Base-by-base conservation (phyloP, 2,329 filamentous ascomycete genomes). In the Xylaria sp. region DNA sequence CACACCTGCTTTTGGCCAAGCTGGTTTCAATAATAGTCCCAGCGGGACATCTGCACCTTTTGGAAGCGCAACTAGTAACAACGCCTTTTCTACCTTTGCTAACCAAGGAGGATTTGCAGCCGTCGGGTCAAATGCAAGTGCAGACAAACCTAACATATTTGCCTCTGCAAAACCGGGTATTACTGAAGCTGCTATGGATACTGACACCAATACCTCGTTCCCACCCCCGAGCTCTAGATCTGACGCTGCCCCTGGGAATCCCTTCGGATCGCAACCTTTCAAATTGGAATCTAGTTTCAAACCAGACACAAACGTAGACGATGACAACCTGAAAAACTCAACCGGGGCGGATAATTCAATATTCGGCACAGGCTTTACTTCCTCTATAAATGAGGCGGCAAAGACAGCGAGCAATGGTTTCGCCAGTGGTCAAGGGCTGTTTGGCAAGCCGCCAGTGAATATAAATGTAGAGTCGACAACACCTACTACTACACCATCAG, bases 251-350 rank as follows among this genome's bases (percentile, higher is more conserved):
- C 57, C 76, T 68, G 69, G 65, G 15, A 72, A 67, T 62, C 65
- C 75, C 7, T 85, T 87, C 73, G 84, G 82, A 29, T 83, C 83
- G n/a, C 79, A 81, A 17, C 84, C 86, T 0, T 93, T 93, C 79
- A 90, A 91, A 71, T 81, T 93, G 17, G 85, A 86, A 44, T 89
- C 87, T 33, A 89, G 87, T 1, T 93, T 93, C 79, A 88, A 89
- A 73, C 83, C 84, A 9, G 90, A 92, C 70, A 84, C 86, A 5
- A 83, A 84, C 50, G 83, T 87, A 65, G 85, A 91, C 27, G 87
- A 90, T 64, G 79, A 84, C 39, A 82, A 78, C 25, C 76, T 77
- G 44, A 67, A 72, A 9, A 22, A 27, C 25, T 77, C 77, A n/a
- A 72, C 76, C 22, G 77, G 79, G n/a, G 49, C 42, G 9, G 81